Evolutionary conservation across 148 eudicot species (phyloP).

Genomic region (Chenopodium berlandieri): DNA sequence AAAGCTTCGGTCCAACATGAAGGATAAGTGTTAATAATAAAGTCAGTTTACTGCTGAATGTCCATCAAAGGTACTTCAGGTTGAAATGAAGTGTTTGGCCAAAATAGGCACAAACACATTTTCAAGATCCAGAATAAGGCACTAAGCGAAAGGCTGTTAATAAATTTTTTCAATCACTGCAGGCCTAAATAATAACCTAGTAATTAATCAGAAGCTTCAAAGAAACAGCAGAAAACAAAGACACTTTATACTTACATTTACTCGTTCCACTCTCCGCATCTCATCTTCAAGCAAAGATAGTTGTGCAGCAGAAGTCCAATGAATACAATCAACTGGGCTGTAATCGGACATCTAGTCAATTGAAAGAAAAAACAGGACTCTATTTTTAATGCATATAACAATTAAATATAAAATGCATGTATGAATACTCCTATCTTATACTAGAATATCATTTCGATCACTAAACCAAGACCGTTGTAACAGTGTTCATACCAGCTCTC

Average conservation of each 20-base stretch:
- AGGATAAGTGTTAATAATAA: neutral
- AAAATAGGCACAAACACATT: neutral
- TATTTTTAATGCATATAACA: neutral
- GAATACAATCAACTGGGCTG: slow-evolving; percentile 99
- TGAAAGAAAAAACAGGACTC: neutral
- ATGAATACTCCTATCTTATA: neutral
- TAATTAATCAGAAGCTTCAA: neutral
- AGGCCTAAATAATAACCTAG: neutral
- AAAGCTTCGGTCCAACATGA: neutral
- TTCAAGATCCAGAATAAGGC: neutral
- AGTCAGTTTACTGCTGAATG: neutral
- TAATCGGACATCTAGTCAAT: neutral
- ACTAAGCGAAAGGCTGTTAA: neutral
- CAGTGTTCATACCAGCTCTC: slow-evolving; percentile 68
- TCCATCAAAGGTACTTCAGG: neutral
- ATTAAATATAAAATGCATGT: neutral
- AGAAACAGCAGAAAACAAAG: neutral
- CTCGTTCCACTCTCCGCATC: slow-evolving; percentile 97
- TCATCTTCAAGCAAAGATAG: slow-evolving; percentile 96
- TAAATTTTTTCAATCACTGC: neutral
- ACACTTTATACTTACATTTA: slow-evolving; percentile 56
- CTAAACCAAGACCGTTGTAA: neutral
- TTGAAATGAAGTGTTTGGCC: neutral
- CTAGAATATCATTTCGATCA: neutral
- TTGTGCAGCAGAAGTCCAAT: slow-evolving; percentile 97